phyloP scores from a whole-genome alignment of 768 basidiomycete species.

The Kwoniella mangroviensis region DNA sequence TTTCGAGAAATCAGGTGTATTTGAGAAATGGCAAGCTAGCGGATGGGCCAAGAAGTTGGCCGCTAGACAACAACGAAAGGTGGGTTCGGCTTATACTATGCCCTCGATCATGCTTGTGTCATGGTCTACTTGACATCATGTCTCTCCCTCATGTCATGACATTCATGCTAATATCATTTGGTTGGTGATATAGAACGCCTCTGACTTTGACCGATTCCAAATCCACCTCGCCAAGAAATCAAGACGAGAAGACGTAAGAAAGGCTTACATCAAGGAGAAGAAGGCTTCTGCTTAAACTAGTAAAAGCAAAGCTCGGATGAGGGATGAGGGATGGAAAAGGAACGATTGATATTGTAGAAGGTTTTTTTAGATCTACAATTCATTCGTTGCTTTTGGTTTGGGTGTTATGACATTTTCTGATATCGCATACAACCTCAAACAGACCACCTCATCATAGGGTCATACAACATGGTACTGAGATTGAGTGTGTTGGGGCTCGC shows the following conservation, averaged over 20 bases:
- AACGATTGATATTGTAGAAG: conserved; percentile 11
- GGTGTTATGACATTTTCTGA: conserved; percentile 17
- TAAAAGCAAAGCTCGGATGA: background rate
- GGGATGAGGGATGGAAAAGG: background rate
- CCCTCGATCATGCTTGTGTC: too few species aligned
- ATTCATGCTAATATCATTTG: background rate
- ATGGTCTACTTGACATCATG: too few species aligned
- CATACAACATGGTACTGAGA: too few species aligned
- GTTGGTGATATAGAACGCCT: conserved; percentile 60
- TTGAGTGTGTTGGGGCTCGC: too few species aligned
- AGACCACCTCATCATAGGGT: too few species aligned
- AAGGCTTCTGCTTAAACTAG: conserved; percentile 56
- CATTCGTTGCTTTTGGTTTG: background rate
- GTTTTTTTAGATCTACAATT: conserved; percentile 1
- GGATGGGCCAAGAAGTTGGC: conserved; percentile 86
- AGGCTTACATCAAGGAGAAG: conserved; percentile 60
- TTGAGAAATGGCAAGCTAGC: conserved; percentile 87
- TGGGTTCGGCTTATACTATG: conserved; percentile 20
- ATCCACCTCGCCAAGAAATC: conserved; percentile 88
- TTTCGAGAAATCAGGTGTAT: conserved; percentile 79
- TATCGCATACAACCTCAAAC: conserved; percentile 9
- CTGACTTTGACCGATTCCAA: conserved; percentile 90
- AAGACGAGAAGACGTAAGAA: conserved; percentile 67
- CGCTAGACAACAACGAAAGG: conserved; percentile 72
- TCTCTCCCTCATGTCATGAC: background rate